Evolutionary conservation across 2,329 filamentous ascomycete species (phyloP).

Genomic region (Escovopsis weberi): DNA sequence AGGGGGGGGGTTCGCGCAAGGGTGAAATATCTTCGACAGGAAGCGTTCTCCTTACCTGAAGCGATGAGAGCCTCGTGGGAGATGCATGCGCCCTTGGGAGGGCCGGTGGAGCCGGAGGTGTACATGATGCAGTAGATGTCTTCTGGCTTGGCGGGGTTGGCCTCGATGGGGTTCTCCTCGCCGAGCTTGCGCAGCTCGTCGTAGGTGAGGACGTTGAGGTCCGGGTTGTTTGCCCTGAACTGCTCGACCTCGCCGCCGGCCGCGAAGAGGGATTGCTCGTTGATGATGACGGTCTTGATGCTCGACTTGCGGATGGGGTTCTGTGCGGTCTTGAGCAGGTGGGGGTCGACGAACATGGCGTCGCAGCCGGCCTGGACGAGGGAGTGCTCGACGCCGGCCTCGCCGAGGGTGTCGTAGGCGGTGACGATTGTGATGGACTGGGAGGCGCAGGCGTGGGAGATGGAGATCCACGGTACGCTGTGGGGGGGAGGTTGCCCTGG

Average conservation of each 20-base stretch:
- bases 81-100: conserved; percentile 78
- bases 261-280: conserved; percentile 39
- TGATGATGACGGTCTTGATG: conserved; percentile 49
- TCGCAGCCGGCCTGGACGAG: conserved; percentile 66
- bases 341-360: conserved; percentile 77
- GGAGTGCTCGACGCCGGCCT: conserved; percentile 73
- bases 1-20: too few species aligned
- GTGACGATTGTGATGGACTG: conserved; percentile 89
- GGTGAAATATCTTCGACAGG: too few species aligned
- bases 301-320: conserved; percentile 41
- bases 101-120: conserved; percentile 79
- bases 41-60: too few species aligned
- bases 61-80: conserved; percentile 70
- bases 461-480: conserved; percentile 69
- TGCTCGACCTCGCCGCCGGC: conserved; percentile 35
- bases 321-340: conserved; percentile 49
- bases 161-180: conserved; percentile 54
- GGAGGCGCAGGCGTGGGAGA: conserved; percentile 62
- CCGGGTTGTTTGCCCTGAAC: conserved; percentile 41
- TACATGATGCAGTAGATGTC: conserved; percentile 77
- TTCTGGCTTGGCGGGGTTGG: conserved; percentile 55
- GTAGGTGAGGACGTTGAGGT: conserved; percentile 38
- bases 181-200: conserved; percentile 42
- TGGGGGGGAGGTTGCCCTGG: not conserved
- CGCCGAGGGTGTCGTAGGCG: conserved; percentile 83